Conservation (phyloP, 1,284 basidiomycete genomes). For the Exobasidium cylindrosporum region DNA sequence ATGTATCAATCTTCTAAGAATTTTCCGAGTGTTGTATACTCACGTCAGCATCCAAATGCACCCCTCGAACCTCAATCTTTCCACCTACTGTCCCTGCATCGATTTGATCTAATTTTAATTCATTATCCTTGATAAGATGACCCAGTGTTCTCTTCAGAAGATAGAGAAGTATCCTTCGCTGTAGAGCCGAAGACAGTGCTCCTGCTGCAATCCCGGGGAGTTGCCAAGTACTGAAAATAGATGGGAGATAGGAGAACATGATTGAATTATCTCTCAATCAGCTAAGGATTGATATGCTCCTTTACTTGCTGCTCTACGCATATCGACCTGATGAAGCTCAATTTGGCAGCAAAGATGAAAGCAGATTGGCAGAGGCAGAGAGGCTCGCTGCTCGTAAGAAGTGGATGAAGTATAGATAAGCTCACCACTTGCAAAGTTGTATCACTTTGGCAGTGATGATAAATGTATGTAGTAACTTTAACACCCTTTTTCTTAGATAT, state of each 20-base stretch:
- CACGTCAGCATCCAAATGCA: constrained; percentile 75
- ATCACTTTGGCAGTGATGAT: no score
- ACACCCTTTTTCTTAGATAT: no score
- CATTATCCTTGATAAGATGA: constrained; percentile 78
- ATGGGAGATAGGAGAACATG: constrained; percentile 11
- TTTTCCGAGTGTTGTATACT: constrained; percentile 50
- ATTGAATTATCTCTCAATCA: background rate
- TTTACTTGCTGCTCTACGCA: background rate
- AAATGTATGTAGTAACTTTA: no score
- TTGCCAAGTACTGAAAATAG: background rate
- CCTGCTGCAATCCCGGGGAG: background rate
- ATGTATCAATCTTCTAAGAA: no score
- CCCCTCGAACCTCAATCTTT: constrained; percentile 75
- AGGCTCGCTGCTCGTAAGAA: no score
- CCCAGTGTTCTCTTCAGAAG: constrained; percentile 78
- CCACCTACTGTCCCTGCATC: constrained; percentile 89
- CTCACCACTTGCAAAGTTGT: no score
- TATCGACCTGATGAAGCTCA: background rate
- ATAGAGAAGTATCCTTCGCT: constrained; percentile 84
- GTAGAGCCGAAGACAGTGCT: constrained; percentile 59
- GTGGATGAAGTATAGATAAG: no score
- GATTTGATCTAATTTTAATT: constrained; percentile 79
- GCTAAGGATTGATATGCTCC: background rate
- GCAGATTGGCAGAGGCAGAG: no score
- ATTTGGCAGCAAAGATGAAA: background rate